Percentiles rank a stretch among this genome's conserved stretches.
These are phyloP conservation scores for Neopestalotiopsis sp. DNA, from an alignment of 2,329 filamentous ascomycete species.

Conservation along the genomic window DNA sequence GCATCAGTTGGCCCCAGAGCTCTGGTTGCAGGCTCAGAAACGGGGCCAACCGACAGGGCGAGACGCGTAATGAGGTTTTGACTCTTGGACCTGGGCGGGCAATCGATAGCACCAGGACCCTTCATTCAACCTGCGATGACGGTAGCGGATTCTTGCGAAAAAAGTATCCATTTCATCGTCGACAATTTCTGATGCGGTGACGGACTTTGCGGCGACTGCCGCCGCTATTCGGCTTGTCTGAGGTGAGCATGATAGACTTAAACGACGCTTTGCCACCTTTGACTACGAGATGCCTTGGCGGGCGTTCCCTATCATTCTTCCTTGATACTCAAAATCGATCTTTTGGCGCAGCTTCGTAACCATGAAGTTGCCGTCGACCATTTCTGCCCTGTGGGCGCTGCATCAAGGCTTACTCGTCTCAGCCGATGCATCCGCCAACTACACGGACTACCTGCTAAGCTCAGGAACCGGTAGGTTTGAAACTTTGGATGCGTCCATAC, in stretches of 20 bases:
- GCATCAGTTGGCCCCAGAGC: background rate
- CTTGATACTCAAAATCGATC: background rate
- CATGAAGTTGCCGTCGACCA: background rate
- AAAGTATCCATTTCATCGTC: background rate
- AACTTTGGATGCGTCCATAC: background rate
- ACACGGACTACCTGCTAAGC: background rate
- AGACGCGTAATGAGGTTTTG: background rate
- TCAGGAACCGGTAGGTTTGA: conserved; percentile 3
- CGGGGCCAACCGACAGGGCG: background rate
- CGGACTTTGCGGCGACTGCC: background rate
- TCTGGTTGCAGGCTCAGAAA: background rate
- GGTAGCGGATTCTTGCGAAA: background rate
- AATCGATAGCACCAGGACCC: background rate
- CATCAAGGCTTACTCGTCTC: background rate
- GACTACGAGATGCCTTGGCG: background rate
- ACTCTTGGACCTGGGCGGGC: background rate
- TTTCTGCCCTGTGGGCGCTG: background rate
- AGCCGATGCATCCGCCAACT: background rate
- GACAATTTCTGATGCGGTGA: background rate
- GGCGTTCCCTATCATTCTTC: background rate
- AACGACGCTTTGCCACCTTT: background rate
- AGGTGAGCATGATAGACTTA: background rate
- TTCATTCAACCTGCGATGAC: background rate
- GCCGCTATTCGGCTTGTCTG: background rate
- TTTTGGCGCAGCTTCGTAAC: background rate